These are phyloP conservation scores for Nicotiana benthamiana DNA, from an alignment of 257 asterid genomes.

Conservation along the genomic window DNA sequence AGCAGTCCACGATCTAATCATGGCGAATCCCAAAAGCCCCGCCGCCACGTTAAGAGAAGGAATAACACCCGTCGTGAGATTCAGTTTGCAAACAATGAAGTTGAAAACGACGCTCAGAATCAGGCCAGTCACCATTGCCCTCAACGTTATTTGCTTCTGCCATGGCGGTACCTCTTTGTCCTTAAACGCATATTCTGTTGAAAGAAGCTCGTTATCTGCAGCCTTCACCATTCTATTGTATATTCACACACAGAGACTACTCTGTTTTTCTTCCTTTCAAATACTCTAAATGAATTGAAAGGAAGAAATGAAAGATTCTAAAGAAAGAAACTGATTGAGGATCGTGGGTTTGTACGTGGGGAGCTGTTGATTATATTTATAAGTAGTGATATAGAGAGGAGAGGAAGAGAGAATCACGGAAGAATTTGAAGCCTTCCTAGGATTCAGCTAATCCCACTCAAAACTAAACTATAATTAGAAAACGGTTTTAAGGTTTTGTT, in stretches of 20 bases:
- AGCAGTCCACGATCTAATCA: slow-evolving; percentile 37
- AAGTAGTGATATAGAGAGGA: neutral
- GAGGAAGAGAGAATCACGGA: neutral
- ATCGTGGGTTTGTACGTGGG: neutral
- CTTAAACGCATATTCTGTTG: slow-evolving; percentile 34
- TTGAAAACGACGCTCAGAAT: slow-evolving; percentile 44
- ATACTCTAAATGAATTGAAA: too few species aligned
- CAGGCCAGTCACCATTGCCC: slow-evolving; percentile 39
- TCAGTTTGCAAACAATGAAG: slow-evolving; percentile 60
- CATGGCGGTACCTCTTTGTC: slow-evolving; percentile 38
- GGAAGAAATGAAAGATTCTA: neutral
- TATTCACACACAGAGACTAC: neutral
- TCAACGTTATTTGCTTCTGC: slow-evolving; percentile 39
- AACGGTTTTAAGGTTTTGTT: neutral
- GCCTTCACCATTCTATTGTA: neutral
- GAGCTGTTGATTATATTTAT: neutral
- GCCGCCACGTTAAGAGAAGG: slow-evolving; percentile 77
- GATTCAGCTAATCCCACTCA: neutral
- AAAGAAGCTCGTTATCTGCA: neutral
- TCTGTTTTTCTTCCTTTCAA: neutral
- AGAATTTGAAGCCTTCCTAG: neutral
- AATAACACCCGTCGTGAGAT: slow-evolving; percentile 61
- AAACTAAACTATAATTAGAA: neutral
- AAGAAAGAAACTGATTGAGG: neutral
- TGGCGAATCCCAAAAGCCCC: slow-evolving; percentile 54